Base-by-base conservation (phyloP, 2,329 filamentous ascomycete species). In the Curvularia sp. region DNA sequence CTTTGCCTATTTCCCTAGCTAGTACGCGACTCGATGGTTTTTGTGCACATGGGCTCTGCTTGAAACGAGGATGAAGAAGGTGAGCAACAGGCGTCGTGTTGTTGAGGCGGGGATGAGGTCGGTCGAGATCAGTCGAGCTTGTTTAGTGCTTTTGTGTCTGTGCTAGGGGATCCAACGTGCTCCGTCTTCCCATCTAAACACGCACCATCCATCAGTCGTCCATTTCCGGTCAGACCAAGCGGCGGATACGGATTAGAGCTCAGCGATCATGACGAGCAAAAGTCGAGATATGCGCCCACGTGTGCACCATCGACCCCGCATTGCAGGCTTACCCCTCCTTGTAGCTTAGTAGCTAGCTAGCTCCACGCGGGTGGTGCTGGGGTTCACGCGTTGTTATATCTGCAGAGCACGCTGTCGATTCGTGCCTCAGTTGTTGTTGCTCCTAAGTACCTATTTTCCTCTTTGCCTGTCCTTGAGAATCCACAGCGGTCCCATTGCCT, bases 251-350 rank as follows among this genome's bases (percentile, higher is more conserved):
- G 52, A 38, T 55, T 34, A 30, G 23, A 59, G 45, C 28, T 47
- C 47, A 49, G 19, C 34, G 9, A 39, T 27, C 2, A 39, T 60
- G 59, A 64, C 57, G 55, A 57, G 56, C 53, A 36, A 53, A 51
- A 36, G 51, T 58, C 64, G 58, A 67, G 62, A 54, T 36, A 59
- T 45, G 45, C 50, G 34, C 64, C 68, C 69, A 72, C 68, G 67
- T 71, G 55, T 45, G 67, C 66, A 55, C 45, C 32, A 38, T 67
- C 68, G 27, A 46, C 69, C 69, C 71, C 69, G 68, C 68, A 69
- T 64, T 58, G 47, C 38, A 57, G 45, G 47, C 47, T 69, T 69
- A 68, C 70, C 70, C 70, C 70, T 69, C 69, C 63, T 68, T 62
- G 67, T 63, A 43, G 43, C 61, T 38, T 39, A 15, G 21, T 49